These are phyloP conservation scores for Tuber umbilicatum DNA, from an alignment of 495 filamentous ascomycete genomes.

Conservation along the genomic window DNA sequence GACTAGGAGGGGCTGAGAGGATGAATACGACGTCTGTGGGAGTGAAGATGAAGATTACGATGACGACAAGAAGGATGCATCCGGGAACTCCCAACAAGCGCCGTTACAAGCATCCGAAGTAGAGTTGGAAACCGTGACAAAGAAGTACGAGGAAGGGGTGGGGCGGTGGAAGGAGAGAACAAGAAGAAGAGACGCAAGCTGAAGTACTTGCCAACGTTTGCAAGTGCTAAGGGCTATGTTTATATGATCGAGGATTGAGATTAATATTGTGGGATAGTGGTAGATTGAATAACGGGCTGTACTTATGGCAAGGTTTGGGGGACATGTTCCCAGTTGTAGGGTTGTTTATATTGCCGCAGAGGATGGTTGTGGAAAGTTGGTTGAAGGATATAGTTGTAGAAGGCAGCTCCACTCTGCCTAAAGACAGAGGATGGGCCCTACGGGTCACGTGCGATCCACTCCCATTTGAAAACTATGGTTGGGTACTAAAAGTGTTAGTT, in stretches of 20 bases:
- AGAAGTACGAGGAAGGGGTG: slow-evolving; percentile 40
- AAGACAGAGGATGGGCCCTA: too few relatives aligned
- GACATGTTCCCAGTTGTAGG: too few relatives aligned
- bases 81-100: slow-evolving; percentile 45
- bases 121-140: slow-evolving; percentile 38
- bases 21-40: slow-evolving; percentile 49
- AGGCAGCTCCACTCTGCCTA: too few relatives aligned
- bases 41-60: slow-evolving; percentile 46
- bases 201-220: slow-evolving; percentile 83
- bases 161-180: slow-evolving; percentile 45
- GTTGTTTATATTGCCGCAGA: too few relatives aligned
- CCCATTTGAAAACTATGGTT: too few relatives aligned
- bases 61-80: slow-evolving; percentile 53
- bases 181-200: slow-evolving; percentile 69
- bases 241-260: slow-evolving; percentile 55
- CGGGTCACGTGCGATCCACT: too few relatives aligned
- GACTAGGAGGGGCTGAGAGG: slow-evolving; percentile 43
- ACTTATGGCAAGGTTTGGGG: too few relatives aligned
- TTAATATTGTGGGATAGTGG: not conserved
- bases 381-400: too few relatives aligned
- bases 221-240: slow-evolving; percentile 87
- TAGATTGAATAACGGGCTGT: too few relatives aligned
- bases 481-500: too few relatives aligned
- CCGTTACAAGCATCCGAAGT: too few relatives aligned
- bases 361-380: too few relatives aligned